A percentile compares a stretch with the other conserved stretches of the same genome.
phyloP scores from a whole-genome alignment of 2,329 filamentous ascomycete species.

The Ophiobolus disseminans region DNA sequence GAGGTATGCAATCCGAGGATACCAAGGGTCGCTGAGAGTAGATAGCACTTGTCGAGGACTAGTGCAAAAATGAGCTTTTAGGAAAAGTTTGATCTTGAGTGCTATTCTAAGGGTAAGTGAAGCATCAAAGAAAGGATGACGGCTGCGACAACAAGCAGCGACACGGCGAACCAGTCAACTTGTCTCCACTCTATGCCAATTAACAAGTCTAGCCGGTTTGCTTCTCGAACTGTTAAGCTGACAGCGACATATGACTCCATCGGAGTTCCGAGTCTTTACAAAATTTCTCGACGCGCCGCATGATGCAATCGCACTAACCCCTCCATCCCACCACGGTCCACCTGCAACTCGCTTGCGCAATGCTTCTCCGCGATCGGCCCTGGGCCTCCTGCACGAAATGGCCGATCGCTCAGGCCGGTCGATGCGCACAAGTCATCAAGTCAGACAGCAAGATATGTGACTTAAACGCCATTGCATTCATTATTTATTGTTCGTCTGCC shows the following conservation, averaged over 20 bases:
- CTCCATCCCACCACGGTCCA: slow-evolving; percentile 23
- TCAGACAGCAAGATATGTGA: not conserved
- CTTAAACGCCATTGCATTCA: slow-evolving; percentile 21
- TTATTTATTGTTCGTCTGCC: slow-evolving; percentile 18
- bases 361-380: slow-evolving; percentile 9
- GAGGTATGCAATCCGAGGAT: slow-evolving; percentile 20
- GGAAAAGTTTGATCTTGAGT: not conserved
- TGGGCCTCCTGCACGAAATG: not conserved
- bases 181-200: slow-evolving; percentile 20
- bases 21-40: too few relatives aligned
- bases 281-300: slow-evolving; percentile 39
- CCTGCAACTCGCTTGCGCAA: slow-evolving; percentile 1
- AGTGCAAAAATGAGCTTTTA: too few relatives aligned
- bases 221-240: slow-evolving; percentile 4
- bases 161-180: slow-evolving; percentile 21
- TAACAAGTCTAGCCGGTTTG: slow-evolving; percentile 11
- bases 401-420: not conserved
- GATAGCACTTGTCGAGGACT: too few relatives aligned
- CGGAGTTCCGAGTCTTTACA: slow-evolving; percentile 21
- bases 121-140: slow-evolving; percentile 20
- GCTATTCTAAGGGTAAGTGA: slow-evolving; percentile 10
- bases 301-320: slow-evolving; percentile 43
- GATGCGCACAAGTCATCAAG: not conserved
- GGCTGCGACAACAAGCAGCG: slow-evolving; percentile 22
- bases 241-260: slow-evolving; percentile 25